Conservation (phyloP, 176 grass and related monocot genomes). For the Juncus inflexus region DNA sequence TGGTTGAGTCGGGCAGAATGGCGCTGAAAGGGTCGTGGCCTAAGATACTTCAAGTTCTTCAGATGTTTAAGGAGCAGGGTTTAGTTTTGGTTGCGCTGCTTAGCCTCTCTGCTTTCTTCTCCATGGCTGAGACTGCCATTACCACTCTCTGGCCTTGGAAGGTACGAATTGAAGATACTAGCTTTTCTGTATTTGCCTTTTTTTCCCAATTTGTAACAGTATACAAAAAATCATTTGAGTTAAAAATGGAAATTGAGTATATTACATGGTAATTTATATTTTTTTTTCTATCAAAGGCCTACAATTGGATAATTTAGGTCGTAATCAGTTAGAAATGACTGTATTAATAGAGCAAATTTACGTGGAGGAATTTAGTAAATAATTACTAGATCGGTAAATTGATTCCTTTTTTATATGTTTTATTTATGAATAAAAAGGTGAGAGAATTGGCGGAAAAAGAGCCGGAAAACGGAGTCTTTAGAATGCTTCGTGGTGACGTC, state of each 20-base stretch:
- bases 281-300: no score
- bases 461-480: constrained; percentile 93
- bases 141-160: constrained; percentile 99
- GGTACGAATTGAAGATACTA: constrained; percentile 32
- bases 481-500: constrained; percentile 89
- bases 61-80: constrained; percentile 76
- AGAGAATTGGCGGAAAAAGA: constrained; percentile 94
- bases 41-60: constrained; percentile 52
- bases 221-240: not conserved
- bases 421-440: constrained; percentile 32
- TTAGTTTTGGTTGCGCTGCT: constrained; percentile 55
- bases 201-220: not conserved
- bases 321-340: not conserved
- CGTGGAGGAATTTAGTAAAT: not conserved
- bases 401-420: constrained; percentile 22
- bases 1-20: constrained; percentile 28
- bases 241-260: not conserved
- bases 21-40: constrained; percentile 46
- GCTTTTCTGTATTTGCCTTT: not conserved
- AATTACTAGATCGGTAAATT: not conserved
- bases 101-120: constrained; percentile 92
- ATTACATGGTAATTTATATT: not conserved
- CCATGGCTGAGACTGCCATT: constrained; percentile 96
- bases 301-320: not conserved
- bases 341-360: not conserved